phyloP scores from a whole-genome alignment of 352 stramenopile genomes.

The Bremia lactucae region DNA sequence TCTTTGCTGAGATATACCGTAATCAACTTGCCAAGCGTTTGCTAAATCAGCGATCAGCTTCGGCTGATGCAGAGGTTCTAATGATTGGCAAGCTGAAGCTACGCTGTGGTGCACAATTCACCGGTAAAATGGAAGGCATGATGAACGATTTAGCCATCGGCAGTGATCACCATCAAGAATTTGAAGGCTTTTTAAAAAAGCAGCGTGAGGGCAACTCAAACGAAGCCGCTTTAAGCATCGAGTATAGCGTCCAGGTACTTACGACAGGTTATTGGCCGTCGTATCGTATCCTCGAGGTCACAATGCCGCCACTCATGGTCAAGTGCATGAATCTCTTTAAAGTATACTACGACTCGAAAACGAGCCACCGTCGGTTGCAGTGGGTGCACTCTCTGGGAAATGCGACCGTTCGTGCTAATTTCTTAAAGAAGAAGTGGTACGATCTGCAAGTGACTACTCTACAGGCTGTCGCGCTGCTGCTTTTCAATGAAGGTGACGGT shows the following conservation, averaged over 20 bases:
- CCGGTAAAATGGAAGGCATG: conserved; percentile 99
- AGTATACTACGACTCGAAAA: conserved; percentile 89
- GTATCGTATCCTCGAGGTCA: conserved; percentile 94
- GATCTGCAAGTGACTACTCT: conserved; percentile 97
- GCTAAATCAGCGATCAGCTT: conserved; percentile 96
- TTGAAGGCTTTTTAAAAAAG: conserved; percentile 88
- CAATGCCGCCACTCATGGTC: conserved; percentile 88
- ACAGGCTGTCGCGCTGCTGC: conserved; percentile 92
- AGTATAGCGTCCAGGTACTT: conserved; percentile 96
- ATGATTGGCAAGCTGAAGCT: conserved; percentile 99
- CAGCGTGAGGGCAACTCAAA: conserved; percentile 50
- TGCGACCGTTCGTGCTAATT: conserved; percentile 82
- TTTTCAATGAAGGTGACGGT: conserved; percentile 88
- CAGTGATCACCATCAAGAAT: conserved; percentile 94
- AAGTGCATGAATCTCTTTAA: conserved; percentile 96
- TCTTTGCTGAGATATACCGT: conserved; percentile 98
- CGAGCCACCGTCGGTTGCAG: conserved; percentile 90
- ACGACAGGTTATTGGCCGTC: conserved; percentile 98
- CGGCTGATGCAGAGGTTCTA: conserved; percentile 94
- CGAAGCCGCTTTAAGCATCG: conserved; percentile 55
- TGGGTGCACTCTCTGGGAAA: conserved; percentile 97
- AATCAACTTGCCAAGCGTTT: conserved; percentile 98
- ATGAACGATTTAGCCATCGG: conserved; percentile 97
- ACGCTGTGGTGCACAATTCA: conserved; percentile 98
- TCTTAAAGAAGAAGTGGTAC: conserved; percentile 88